These are phyloP conservation scores for Sphagnurus paluster DNA, from an alignment of 1,284 basidiomycete genomes.

Conservation along the genomic window DNA sequence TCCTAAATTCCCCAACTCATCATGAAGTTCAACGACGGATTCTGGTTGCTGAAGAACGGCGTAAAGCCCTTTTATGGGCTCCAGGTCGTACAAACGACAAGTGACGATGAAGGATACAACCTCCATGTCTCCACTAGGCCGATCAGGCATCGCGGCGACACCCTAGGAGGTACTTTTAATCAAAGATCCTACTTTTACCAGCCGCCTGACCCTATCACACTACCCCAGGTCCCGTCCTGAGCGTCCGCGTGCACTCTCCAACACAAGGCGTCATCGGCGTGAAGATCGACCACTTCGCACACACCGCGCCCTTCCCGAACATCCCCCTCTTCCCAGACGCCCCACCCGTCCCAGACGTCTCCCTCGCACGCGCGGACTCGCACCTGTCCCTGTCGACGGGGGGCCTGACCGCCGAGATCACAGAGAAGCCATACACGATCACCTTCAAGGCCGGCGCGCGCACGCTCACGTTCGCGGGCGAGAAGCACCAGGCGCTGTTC, in stretches of 20 bases:
- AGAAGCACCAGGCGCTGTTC: constrained; percentile 62
- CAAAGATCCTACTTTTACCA: not conserved
- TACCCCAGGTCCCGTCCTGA: constrained; percentile 17
- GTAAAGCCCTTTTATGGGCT: constrained; percentile 62
- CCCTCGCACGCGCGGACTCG: constrained; percentile 36
- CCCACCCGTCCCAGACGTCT: constrained; percentile 43
- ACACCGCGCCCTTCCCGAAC: constrained; percentile 41
- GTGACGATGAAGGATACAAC: constrained; percentile 49
- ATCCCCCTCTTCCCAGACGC: constrained; percentile 70
- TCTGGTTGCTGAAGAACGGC: constrained; percentile 67
- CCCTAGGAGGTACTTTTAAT: constrained; percentile 51
- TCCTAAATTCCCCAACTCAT: not conserved
- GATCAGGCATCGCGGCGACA: constrained; percentile 69
- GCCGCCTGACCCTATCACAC: not conserved
- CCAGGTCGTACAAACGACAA: constrained; percentile 48
- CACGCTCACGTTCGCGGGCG: constrained; percentile 54
- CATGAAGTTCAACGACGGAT: constrained; percentile 63
- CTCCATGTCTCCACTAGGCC: constrained; percentile 65
- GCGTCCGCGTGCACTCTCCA: constrained; percentile 61
- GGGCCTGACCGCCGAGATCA: constrained; percentile 51
- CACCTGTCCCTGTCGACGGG: constrained; percentile 42
- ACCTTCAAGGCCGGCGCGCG: constrained; percentile 55
- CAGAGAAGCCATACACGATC: constrained; percentile 59
- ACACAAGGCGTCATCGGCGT: constrained; percentile 68
- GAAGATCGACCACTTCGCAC: constrained; percentile 61